Percentiles rank a stretch among this genome's conserved stretches.
phyloP scores from a whole-genome alignment of 2,329 filamentous ascomycete species.

The Talaromyces verruculosus region DNA sequence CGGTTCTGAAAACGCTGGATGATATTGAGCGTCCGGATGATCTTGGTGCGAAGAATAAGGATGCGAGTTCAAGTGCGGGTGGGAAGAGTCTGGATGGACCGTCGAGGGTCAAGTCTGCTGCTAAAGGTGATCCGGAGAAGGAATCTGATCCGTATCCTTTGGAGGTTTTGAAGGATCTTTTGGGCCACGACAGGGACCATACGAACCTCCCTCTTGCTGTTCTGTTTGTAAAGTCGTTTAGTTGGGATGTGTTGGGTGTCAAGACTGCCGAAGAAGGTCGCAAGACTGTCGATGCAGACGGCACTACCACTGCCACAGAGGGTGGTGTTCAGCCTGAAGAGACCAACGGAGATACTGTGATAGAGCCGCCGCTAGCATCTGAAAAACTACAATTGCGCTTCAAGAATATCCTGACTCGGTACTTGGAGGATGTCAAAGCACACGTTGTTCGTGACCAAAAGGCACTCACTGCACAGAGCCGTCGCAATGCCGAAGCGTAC shows the following conservation, averaged over 20 bases:
- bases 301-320: slow-evolving; percentile 56
- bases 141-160: slow-evolving; percentile 90
- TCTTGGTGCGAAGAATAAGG: slow-evolving; percentile 55
- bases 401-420: slow-evolving; percentile 77
- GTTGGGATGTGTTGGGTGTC: slow-evolving; percentile 89
- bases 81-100: slow-evolving; percentile 55
- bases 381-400: slow-evolving; percentile 82
- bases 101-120: slow-evolving; percentile 62
- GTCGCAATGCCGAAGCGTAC: slow-evolving; percentile 95
- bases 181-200: slow-evolving; percentile 91
- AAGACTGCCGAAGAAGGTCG: slow-evolving; percentile 73
- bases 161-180: slow-evolving; percentile 94
- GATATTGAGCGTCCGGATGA: slow-evolving; percentile 66
- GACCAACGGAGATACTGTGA: slow-evolving; percentile 2
- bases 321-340: slow-evolving; percentile 41
- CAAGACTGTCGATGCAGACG: slow-evolving; percentile 80
- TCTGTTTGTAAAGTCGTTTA: slow-evolving; percentile 92
- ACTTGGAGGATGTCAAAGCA: slow-evolving; percentile 88
- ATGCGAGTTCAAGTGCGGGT: slow-evolving; percentile 42
- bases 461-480: slow-evolving; percentile 78
- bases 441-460: slow-evolving; percentile 92
- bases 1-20: slow-evolving; percentile 77
- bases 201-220: slow-evolving; percentile 87
- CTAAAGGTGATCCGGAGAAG: slow-evolving; percentile 59
- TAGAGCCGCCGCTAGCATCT: slow-evolving; percentile 71